Percentiles rank a stretch among this genome's conserved stretches.
Conservation (phyloP, 2,329 filamentous ascomycete genomes). For the Alternaria burnsii region DNA sequence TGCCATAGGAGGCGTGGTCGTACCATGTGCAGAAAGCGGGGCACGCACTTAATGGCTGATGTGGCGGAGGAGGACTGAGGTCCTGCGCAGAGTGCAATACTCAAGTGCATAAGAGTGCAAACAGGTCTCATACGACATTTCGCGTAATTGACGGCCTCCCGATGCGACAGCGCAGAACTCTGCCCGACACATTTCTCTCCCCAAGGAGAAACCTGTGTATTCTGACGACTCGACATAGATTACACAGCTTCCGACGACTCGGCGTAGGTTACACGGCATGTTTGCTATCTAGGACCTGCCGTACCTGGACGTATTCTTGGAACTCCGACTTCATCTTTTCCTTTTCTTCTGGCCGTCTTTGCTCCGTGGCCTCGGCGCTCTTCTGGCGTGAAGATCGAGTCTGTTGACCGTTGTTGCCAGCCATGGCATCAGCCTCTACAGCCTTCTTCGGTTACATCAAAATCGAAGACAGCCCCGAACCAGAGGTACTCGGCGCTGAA, state of each 20-base stretch:
- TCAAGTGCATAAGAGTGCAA: neutral
- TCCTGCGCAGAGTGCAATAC: neutral
- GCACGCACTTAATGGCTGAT: neutral
- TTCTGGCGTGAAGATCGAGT: neutral
- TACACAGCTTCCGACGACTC: conserved; percentile 10
- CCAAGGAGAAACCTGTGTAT: neutral
- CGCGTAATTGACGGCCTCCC: conserved; percentile 12
- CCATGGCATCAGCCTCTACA: conserved; percentile 3
- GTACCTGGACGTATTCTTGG: neutral
- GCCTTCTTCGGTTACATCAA: conserved; percentile 6
- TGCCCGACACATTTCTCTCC: neutral
- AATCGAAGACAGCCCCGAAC: conserved; percentile 16
- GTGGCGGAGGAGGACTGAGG: neutral
- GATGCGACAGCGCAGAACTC: neutral
- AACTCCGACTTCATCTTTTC: neutral
- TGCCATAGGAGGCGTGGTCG: neutral
- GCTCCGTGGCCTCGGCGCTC: neutral
- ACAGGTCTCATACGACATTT: neutral
- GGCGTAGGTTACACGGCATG: conserved; percentile 12
- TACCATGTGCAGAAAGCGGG: conserved; percentile 3
- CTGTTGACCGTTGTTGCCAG: neutral
- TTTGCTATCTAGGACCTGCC: conserved; percentile 2
- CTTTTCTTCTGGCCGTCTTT: neutral
- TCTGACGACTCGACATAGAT: conserved; percentile 1
- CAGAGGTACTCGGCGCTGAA: conserved; percentile 7